Evolutionary conservation across 2,329 filamentous ascomycete genomes (phyloP).

Genomic region (Bipolaris victoriae): DNA sequence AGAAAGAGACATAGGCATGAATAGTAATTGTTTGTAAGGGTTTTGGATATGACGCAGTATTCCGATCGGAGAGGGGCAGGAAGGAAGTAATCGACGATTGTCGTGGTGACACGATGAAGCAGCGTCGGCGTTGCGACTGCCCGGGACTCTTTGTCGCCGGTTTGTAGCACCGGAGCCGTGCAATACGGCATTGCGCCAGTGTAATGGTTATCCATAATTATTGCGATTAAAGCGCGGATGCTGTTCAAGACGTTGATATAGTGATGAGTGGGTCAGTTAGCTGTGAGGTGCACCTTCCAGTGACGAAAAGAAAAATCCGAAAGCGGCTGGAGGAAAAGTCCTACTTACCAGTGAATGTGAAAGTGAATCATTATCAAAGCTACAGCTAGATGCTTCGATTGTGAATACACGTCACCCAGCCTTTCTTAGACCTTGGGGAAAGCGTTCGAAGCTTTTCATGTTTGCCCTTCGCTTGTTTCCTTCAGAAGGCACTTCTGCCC

Average conservation of each 20-base stretch:
- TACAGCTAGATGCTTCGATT: neutral
- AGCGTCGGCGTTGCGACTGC: neutral
- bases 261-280: neutral
- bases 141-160: neutral
- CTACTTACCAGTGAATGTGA: neutral
- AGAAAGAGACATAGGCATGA: neutral
- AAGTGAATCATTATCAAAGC: neutral
- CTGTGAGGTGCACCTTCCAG: neutral
- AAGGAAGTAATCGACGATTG: neutral
- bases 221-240: neutral
- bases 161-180: neutral
- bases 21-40: neutral
- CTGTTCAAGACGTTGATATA: neutral
- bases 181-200: neutral
- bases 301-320: neutral
- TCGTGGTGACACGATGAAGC: neutral
- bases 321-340: neutral
- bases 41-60: neutral
- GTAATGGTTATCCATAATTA: neutral
- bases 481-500: no score
- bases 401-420: neutral
- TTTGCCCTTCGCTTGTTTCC: no score
- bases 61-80: conserved; percentile 6
- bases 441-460: no score
- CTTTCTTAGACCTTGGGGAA: no score